These are phyloP conservation scores for Aphanomyces cochlioides DNA, from an alignment of 352 stramenopile species.

Conservation along the genomic window DNA sequence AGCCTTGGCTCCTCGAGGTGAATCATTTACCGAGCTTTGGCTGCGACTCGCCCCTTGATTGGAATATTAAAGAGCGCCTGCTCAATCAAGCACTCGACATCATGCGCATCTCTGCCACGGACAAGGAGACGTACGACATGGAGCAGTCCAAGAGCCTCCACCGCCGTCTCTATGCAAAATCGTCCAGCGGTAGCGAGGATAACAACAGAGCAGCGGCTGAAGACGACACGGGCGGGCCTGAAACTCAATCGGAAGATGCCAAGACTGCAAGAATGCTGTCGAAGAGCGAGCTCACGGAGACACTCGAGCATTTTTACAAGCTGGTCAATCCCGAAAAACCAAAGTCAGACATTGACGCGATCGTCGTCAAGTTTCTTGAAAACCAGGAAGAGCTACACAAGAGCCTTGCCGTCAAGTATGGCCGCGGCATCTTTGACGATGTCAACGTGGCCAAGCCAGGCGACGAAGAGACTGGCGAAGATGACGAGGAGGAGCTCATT, in stretches of 20 bases:
- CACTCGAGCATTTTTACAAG: conserved; percentile 54
- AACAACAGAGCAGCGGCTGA: conserved; percentile 30
- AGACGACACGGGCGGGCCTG: conserved; percentile 28
- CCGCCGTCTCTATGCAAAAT: conserved; percentile 55
- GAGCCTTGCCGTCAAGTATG: conserved; percentile 67
- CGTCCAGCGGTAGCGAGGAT: conserved; percentile 33
- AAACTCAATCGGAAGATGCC: background rate
- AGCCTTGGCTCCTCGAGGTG: conserved; percentile 96
- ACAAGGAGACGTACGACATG: conserved; percentile 74
- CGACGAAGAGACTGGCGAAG: conserved; percentile 5
- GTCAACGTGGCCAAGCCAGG: background rate
- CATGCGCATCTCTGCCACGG: conserved; percentile 69
- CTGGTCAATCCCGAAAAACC: conserved; percentile 50
- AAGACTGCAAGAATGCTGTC: conserved; percentile 32
- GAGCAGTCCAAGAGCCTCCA: conserved; percentile 62
- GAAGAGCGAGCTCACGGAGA: conserved; percentile 38
- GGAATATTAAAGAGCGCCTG: conserved; percentile 92
- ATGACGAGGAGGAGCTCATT: conserved; percentile 47
- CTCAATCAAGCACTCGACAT: conserved; percentile 91
- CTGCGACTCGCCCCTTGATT: conserved; percentile 93
- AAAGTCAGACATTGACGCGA: conserved; percentile 62
- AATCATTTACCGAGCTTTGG: conserved; percentile 96
- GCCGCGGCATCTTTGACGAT: conserved; percentile 42
- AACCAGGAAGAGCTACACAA: conserved; percentile 60
- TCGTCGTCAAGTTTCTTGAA: conserved; percentile 62